Base-by-base conservation (phyloP, 2,329 filamentous ascomycete species). In the Plenodomus tracheiphilus region DNA sequence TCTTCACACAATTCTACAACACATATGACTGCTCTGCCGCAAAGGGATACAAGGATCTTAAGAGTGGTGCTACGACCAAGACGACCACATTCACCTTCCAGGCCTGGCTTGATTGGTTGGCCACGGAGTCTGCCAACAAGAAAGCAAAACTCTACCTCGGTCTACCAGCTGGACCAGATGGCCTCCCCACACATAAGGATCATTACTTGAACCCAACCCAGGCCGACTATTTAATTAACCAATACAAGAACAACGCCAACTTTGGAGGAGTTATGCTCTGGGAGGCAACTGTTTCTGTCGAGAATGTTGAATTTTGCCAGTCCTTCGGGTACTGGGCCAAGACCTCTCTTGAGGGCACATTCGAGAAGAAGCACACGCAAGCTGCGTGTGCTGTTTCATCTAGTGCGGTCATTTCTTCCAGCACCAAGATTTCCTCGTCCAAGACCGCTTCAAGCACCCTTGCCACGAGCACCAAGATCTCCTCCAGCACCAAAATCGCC, bases 211-310 rank as follows among this genome's bases (percentile, higher is more conserved):
- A 62, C 1, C 77, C 78, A 0, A 48, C 58, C 1, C 74, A 83
- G 49, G 79, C 76, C 2, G 65, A 75, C 44, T 58, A 61, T 2
- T 55, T 84, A 43, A 66, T 83, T 19, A 74, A 73, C 51, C 62
- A 61, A 30, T 64, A 65, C 54, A 39, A 54, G 37, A 37, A 25
- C 15, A 62, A 70, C 1, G 47, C 70, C 18, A 69, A 66, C 2
- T 85, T 85, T 54, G 82, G 81, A 35, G 83, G 83, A 69, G 72
- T 83, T 35, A 85, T 84, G 81, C 64, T 85, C 4, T 85, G 80
- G 79, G 81, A 84, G 43, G 79, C 80, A 4, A 80, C 78, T 1
- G 72, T 73, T 10, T 75, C 76, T n/a, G 65, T 73, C 11, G 69
- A 70, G 43, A 82, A 82, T 59, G 46, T 66, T 13, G 71, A 76